Base-by-base conservation (phyloP, 2,329 filamentous ascomycete species). In the Westerdykella aurantiaca region DNA sequence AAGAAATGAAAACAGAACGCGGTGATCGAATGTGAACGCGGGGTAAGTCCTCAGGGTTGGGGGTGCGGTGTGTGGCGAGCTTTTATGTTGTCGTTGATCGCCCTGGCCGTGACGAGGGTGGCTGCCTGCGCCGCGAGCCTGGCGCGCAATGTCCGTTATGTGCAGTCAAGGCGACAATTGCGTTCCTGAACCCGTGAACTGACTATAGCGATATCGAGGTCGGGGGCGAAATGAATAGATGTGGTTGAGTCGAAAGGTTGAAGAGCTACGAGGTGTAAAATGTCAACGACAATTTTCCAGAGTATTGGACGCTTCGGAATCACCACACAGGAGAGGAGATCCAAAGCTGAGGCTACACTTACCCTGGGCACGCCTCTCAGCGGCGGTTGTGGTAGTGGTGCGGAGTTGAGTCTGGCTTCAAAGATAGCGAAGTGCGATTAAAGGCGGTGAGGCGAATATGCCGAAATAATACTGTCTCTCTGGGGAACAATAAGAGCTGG, bases 51-150 rank as follows among this genome's bases (percentile, higher is more conserved):
- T 39, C 33, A 37, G 44, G 34, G 41, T 38, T 18, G 17, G 33
- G 16, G 43, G 31, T 17, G 39, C 47, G 29, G 45, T 40, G 31
- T 42, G 17, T 41, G 37, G 34, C 21, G 37, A 31, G 42, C 18
- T 34, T 29, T 41, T 42, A 31, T 38, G 38, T 38, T 45, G 34
- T 35, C 37, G 41, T 48, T 25, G 39, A 44, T 42, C 38, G 39
- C 41, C 40, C 44, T 40, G 39, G 41, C 48, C 41, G 11, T 45
- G 49, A 43, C 44, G 37, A 43, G 46, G 43, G 40, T 44, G 47
- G 42, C 47, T 49, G 53, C 51, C 48, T 38, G 45, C 29, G 31
- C 46, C 49, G 57, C 57, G 44, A 48, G 37, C 38, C 43, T 42
- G 46, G 46, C 31, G 48, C 39, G 45, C 42, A 47, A 49, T 45